A percentile compares a stretch with the other conserved stretches of the same genome.
Evolutionary conservation across 768 basidiomycete species (phyloP).

Genomic region (Naganishia vaughanmartiniae): DNA sequence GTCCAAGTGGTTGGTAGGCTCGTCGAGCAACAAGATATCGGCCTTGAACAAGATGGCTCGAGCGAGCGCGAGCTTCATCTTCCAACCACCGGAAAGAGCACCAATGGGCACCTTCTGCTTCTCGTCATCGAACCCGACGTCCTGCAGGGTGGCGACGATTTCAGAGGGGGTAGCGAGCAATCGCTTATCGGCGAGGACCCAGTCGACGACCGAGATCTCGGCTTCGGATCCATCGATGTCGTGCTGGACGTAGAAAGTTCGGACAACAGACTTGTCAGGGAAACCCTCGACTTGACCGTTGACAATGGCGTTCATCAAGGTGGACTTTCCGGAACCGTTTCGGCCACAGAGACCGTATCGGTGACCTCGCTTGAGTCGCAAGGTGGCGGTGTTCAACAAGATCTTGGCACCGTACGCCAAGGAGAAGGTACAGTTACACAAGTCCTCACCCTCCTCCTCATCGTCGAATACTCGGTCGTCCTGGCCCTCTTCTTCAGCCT

Average conservation of each 20-base stretch:
- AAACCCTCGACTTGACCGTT: constrained; percentile 87
- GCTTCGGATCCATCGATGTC: constrained; percentile 95
- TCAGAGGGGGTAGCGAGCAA: constrained; percentile 69
- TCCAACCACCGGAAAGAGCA: constrained; percentile 95
- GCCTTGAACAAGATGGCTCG: constrained; percentile 98
- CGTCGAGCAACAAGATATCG: constrained; percentile 91
- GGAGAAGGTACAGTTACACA: constrained; percentile 99
- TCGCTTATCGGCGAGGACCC: constrained; percentile 81
- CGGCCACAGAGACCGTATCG: constrained; percentile 98
- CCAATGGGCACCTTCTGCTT: constrained; percentile 83
- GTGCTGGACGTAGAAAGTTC: constrained; percentile 99
- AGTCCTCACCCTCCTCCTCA: constrained; percentile 96
- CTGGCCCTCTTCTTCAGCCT: constrained; percentile 71
- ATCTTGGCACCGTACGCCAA: constrained; percentile 99
- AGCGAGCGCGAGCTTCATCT: constrained; percentile 98
- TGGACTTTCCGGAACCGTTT: constrained; percentile 90
- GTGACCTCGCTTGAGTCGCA: constrained; percentile 97
- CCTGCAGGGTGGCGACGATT: constrained; percentile 73
- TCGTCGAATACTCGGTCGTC: constrained; percentile 68
- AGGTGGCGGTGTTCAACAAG: constrained; percentile 88
- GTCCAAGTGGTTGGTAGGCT: constrained; percentile 83
- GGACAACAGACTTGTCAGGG: constrained; percentile 93
- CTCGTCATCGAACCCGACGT: constrained; percentile 86
- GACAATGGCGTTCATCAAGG: constrained; percentile 52
- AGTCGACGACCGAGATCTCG: constrained; percentile 82